Conservation (phyloP, 2,329 filamentous ascomycete species). For the Pestalotiopsis sp. region DNA sequence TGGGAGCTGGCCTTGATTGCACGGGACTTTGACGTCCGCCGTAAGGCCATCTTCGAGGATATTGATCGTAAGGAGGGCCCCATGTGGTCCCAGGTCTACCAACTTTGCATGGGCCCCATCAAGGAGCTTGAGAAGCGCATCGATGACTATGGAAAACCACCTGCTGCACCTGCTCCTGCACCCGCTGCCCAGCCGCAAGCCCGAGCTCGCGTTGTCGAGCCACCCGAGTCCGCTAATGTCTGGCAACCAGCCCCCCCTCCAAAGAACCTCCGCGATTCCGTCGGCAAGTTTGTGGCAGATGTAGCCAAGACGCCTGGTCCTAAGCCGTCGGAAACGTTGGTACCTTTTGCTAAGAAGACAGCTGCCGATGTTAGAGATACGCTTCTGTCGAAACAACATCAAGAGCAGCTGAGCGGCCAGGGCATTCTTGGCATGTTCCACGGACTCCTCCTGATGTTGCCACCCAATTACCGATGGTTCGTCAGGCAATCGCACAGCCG, state of each 20-base stretch:
- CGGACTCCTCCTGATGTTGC: constrained; percentile 43
- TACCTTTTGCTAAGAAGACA: constrained; percentile 51
- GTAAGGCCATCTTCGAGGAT: constrained; percentile 82
- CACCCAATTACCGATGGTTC: constrained; percentile 55
- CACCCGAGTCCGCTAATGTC: constrained; percentile 46
- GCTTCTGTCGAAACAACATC: constrained; percentile 53
- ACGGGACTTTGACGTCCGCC: constrained; percentile 68
- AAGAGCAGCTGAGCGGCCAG: constrained; percentile 51
- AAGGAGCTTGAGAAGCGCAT: constrained; percentile 68
- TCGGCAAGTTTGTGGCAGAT: constrained; percentile 46
- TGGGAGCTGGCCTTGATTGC: constrained; percentile 88
- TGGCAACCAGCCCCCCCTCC: constrained; percentile 39
- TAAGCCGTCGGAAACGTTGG: constrained; percentile 47
- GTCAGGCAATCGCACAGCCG: constrained; percentile 71
- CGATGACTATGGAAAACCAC: constrained; percentile 55
- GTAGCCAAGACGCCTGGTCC: constrained; percentile 47
- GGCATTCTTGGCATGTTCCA: constrained; percentile 47
- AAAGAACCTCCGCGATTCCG: constrained; percentile 40
- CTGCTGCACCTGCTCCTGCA: constrained; percentile 32
- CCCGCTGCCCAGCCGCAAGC: constrained; percentile 21
- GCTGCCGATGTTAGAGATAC: constrained; percentile 48
- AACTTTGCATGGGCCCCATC: constrained; percentile 68
- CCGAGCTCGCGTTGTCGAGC: constrained; percentile 36
- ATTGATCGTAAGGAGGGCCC: constrained; percentile 79
- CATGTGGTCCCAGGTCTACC: constrained; percentile 78